phyloP scores from a whole-genome alignment of 345 rosid genomes.

The Citrus sp. region DNA sequence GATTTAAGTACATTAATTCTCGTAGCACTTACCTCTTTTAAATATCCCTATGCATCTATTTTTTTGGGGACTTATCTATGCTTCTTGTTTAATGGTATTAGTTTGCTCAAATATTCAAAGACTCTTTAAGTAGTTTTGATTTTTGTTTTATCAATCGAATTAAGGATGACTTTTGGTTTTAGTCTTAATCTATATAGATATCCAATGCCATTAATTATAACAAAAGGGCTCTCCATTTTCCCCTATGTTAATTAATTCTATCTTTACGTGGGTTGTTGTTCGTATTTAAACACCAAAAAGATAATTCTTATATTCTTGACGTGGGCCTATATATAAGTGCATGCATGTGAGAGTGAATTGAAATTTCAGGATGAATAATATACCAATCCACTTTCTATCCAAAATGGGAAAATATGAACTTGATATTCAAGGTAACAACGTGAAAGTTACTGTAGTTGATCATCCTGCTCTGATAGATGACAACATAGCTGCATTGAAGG shows the following conservation, averaged over 20 bases:
- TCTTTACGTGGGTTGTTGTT: neutral
- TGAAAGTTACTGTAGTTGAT: neutral
- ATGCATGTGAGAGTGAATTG: too few species aligned
- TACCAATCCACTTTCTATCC: neutral
- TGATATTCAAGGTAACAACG: neutral
- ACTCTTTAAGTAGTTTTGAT: neutral
- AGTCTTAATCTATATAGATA: neutral
- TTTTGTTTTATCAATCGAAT: too few species aligned
- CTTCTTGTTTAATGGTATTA: too few species aligned
- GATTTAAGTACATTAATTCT: too few species aligned
- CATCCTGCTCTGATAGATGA: neutral
- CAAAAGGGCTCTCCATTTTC: neutral
- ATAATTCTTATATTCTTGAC: too few species aligned
- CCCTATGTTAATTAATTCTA: neutral
- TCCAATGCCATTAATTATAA: neutral
- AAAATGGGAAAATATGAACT: conserved; percentile 2
- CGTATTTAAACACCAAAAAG: neutral
- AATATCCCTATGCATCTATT: too few species aligned
- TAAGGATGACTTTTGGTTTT: neutral
- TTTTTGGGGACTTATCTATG: too few species aligned
- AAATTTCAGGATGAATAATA: too few species aligned
- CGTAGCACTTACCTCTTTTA: too few species aligned
- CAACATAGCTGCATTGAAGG: neutral
- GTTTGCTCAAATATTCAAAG: too few species aligned
- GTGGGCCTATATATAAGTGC: too few species aligned